Conservation (phyloP, 2,329 filamentous ascomycete species). For the Aspergillus thermomutatus region DNA sequence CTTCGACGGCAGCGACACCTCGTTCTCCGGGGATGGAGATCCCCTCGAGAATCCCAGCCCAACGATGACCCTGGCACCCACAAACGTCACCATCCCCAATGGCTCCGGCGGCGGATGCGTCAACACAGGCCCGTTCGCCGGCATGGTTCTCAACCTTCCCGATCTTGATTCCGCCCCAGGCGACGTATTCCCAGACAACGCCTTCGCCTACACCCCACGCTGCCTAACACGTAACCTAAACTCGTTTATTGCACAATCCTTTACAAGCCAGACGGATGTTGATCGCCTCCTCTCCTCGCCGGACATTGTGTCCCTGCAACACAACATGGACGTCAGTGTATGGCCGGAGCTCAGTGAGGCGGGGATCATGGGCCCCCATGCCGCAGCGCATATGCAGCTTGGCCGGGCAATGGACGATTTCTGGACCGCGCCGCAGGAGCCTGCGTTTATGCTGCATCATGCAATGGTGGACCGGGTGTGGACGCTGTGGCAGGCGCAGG, state of each 20-base stretch:
- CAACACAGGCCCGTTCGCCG: slow-evolving; percentile 5
- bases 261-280: no score
- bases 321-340: neutral
- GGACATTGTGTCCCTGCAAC: no score
- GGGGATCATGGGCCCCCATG: neutral
- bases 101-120: slow-evolving; percentile 5
- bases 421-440: slow-evolving; percentile 15
- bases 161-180: neutral
- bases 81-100: neutral
- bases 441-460: slow-evolving; percentile 30
- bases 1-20: slow-evolving; percentile 10
- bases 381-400: slow-evolving; percentile 1
- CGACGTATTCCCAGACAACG: slow-evolving; percentile 1
- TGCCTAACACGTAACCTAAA: slow-evolving; percentile 7
- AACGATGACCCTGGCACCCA: neutral
- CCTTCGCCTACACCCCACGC: slow-evolving; percentile 7
- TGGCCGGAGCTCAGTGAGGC: neutral
- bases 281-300: no score
- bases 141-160: slow-evolving; percentile 2
- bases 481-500: slow-evolving; percentile 24
- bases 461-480: slow-evolving; percentile 28
- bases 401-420: slow-evolving; percentile 2
- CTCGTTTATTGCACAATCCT: neutral
- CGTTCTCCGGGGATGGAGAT: slow-evolving; percentile 20
- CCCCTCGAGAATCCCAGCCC: slow-evolving; percentile 4